Evolutionary conservation across 306 rosid genomes (phyloP).

Genomic region (Vigna hirtella): DNA sequence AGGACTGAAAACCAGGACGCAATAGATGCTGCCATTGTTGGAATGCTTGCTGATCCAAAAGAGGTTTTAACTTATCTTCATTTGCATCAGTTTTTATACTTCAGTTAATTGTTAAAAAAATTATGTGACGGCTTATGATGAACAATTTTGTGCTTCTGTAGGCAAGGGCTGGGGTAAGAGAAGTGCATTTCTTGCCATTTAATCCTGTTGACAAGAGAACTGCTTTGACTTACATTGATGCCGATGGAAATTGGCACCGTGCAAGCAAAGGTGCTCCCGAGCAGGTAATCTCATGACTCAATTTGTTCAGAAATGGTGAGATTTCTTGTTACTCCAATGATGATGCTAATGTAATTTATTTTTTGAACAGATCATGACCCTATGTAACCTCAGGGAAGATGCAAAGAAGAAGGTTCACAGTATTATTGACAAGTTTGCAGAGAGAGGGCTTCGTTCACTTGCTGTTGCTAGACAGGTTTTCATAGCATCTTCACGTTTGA

Average conservation of each 20-base stretch:
- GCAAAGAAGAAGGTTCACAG: constrained; percentile 68
- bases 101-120: constrained; percentile 22
- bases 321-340: not conserved
- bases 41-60: constrained; percentile 97
- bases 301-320: constrained; percentile 21
- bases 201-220: constrained; percentile 99
- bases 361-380: constrained; percentile 64
- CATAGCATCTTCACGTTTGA: constrained; percentile 17
- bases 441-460: constrained; percentile 96
- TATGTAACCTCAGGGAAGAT: constrained; percentile 91
- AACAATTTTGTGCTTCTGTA: constrained; percentile 40
- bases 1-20: constrained; percentile 97
- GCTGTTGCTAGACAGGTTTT: constrained; percentile 94
- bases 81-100: constrained; percentile 25
- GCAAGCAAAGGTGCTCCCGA: constrained; percentile 99
- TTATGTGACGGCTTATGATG: constrained; percentile 13
- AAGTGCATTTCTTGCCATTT: constrained; percentile 92
- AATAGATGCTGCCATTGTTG: constrained; percentile 96
- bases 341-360: constrained; percentile 39
- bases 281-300: constrained; percentile 64
- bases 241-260: constrained; percentile 85
- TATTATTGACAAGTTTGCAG: constrained; percentile 92
- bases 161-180: constrained; percentile 93
- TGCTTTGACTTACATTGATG: constrained; percentile 94
- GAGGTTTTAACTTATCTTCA: constrained; percentile 62